Conservation (phyloP, 805 yeast species). For the Yamadazyma sp. region DNA sequence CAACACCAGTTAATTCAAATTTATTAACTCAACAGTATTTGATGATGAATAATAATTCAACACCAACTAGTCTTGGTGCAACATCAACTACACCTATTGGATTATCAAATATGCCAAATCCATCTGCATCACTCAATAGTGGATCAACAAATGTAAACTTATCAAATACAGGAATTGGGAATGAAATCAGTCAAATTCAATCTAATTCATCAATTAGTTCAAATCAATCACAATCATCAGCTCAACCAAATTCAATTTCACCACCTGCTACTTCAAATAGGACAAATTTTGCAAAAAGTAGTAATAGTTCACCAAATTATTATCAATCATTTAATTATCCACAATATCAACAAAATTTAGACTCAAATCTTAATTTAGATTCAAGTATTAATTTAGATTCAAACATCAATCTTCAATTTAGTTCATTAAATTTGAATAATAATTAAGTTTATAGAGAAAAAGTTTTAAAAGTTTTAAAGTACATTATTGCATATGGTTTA, state of each 20-base stretch:
- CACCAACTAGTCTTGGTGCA: not conserved
- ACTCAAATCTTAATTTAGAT: not conserved
- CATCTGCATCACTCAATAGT: not conserved
- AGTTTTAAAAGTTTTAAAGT: too few relatives aligned
- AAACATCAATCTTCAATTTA: slow-evolving; percentile 28
- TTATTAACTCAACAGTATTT: slow-evolving; percentile 10
- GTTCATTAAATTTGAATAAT: slow-evolving; percentile 31
- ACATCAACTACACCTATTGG: not conserved
- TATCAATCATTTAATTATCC: slow-evolving; percentile 9
- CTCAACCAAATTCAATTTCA: slow-evolving; percentile 8
- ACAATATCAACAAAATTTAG: slow-evolving; percentile 2
- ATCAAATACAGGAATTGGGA: not conserved
- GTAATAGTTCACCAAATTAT: slow-evolving; percentile 7
- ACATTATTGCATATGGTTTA: too few relatives aligned
- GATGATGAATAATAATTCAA: slow-evolving; percentile 2
- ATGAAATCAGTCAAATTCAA: slow-evolving; percentile 6
- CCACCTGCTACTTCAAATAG: slow-evolving; percentile 7
- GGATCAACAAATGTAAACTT: not conserved
- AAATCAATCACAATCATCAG: slow-evolving; percentile 6
- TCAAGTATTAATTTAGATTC: slow-evolving; percentile 9
- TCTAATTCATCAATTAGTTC: slow-evolving; percentile 7
- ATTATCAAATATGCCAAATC: slow-evolving; percentile 1
- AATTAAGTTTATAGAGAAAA: too few relatives aligned
- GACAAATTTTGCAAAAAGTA: slow-evolving; percentile 5
- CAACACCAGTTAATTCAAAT: slow-evolving; percentile 16